Evolutionary conservation across 495 filamentous ascomycete species (phyloP).

Genomic region (Talaromyces wortmannii): DNA sequence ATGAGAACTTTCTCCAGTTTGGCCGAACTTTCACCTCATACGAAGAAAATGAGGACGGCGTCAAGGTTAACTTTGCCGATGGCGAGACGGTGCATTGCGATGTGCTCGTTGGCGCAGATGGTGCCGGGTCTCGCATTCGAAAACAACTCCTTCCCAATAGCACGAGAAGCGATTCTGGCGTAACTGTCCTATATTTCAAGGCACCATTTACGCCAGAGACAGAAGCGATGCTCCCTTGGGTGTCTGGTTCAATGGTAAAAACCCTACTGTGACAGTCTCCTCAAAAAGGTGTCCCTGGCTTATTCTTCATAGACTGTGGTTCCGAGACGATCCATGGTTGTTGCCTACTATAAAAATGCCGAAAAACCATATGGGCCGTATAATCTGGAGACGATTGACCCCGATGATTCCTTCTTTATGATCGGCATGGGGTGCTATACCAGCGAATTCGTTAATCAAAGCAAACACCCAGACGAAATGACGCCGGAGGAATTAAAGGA

Average conservation of each 20-base stretch:
- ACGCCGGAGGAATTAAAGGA: background rate
- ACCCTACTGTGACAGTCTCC: background rate
- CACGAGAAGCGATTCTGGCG: conserved; percentile 29
- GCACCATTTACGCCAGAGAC: conserved; percentile 25
- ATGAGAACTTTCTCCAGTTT: background rate
- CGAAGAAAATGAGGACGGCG: background rate
- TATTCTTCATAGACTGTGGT: background rate
- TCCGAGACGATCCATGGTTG: background rate
- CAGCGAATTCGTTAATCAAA: background rate
- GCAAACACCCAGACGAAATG: background rate
- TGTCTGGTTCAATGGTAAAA: background rate
- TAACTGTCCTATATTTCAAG: conserved; percentile 33
- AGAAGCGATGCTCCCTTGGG: conserved; percentile 9
- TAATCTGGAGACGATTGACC: background rate
- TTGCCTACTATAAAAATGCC: background rate
- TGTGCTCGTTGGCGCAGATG: conserved; percentile 40
- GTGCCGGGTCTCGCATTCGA: conserved; percentile 28
- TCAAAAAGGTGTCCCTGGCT: background rate
- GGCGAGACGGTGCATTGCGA: conserved; percentile 4
- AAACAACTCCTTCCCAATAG: conserved; percentile 32
- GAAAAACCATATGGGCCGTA: background rate
- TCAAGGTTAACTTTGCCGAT: background rate
- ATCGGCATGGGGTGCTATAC: background rate
- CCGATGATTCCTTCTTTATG: background rate
- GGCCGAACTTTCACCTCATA: background rate